These are phyloP conservation scores for Dentipellis sp. DNA, from an alignment of 768 basidiomycete species.

Conservation along the genomic window DNA sequence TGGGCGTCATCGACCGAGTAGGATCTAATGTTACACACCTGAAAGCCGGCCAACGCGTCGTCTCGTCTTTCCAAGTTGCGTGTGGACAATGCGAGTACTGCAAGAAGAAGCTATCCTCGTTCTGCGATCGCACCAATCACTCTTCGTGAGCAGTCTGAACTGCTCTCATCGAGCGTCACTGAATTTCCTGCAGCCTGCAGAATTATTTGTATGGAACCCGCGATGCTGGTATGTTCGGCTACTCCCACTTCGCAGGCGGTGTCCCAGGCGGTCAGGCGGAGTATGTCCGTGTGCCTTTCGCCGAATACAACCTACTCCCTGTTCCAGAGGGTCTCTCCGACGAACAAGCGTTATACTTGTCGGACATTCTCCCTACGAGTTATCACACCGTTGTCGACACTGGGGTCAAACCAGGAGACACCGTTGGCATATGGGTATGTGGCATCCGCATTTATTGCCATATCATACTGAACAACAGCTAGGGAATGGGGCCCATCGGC, in stretches of 20 bases:
- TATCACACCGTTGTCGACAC: slow-evolving; percentile 72
- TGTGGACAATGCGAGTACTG: slow-evolving; percentile 69
- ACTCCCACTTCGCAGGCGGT: slow-evolving; percentile 65
- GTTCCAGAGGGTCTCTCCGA: slow-evolving; percentile 58
- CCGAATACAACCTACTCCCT: slow-evolving; percentile 61
- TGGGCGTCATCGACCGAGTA: slow-evolving; percentile 59
- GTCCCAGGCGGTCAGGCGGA: slow-evolving; percentile 73
- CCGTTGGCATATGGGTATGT: slow-evolving; percentile 67
- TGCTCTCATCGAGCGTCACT: neutral
- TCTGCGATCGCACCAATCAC: slow-evolving; percentile 67
- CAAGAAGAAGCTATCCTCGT: slow-evolving; percentile 60
- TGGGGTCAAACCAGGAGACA: slow-evolving; percentile 61
- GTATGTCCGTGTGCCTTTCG: slow-evolving; percentile 63
- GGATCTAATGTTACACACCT: slow-evolving; percentile 57
- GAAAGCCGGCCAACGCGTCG: slow-evolving; percentile 24
- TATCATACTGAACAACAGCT: neutral
- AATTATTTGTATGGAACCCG: slow-evolving; percentile 56
- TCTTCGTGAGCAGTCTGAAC: slow-evolving; percentile 34
- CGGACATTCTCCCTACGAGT: slow-evolving; percentile 59
- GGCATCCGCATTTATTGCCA: too few species aligned
- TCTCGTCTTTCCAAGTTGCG: slow-evolving; percentile 64
- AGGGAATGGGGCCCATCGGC: slow-evolving; percentile 64
- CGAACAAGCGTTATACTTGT: slow-evolving; percentile 50
- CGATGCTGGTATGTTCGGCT: slow-evolving; percentile 65
- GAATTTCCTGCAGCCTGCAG: slow-evolving; percentile 31